Conservation (phyloP, 1,284 basidiomycete species). For the Boletus smithii region DNA sequence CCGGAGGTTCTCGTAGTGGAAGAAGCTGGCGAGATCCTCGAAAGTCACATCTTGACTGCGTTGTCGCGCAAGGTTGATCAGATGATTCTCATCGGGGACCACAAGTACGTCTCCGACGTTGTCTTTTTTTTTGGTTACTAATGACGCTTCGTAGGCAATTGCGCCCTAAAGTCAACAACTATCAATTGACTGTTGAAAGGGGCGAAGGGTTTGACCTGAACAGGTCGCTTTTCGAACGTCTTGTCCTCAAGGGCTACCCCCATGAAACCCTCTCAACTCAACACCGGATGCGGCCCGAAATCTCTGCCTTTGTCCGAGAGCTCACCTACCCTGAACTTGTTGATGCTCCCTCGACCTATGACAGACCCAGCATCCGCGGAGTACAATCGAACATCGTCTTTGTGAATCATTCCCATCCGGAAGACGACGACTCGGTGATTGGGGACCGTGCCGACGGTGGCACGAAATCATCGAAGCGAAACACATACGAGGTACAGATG, state of each 20-base stretch:
- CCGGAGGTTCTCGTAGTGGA: slow-evolving; percentile 58
- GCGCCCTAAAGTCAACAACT: slow-evolving; percentile 66
- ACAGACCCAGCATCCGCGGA: slow-evolving; percentile 49
- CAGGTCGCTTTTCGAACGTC: slow-evolving; percentile 60
- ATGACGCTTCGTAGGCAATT: slow-evolving; percentile 45
- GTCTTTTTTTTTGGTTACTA: not conserved
- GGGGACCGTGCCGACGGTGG: slow-evolving; percentile 43
- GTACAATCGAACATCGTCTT: slow-evolving; percentile 55
- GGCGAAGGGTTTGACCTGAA: slow-evolving; percentile 63
- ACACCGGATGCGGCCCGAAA: slow-evolving; percentile 67
- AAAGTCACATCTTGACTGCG: slow-evolving; percentile 60
- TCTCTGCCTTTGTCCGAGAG: slow-evolving; percentile 51
- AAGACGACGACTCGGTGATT: slow-evolving; percentile 44
- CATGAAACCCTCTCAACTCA: slow-evolving; percentile 51
- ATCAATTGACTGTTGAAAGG: slow-evolving; percentile 59
- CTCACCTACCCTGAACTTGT: slow-evolving; percentile 60
- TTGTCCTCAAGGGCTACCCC: slow-evolving; percentile 55
- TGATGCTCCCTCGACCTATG: slow-evolving; percentile 47
- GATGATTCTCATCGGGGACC: slow-evolving; percentile 64
- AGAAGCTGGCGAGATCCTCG: slow-evolving; percentile 68
- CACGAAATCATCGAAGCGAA: slow-evolving; percentile 54
- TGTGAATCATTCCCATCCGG: slow-evolving; percentile 52
- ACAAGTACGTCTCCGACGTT: slow-evolving; percentile 47
- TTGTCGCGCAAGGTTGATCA: slow-evolving; percentile 44
- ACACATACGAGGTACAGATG: slow-evolving; percentile 55